phyloP scores from a whole-genome alignment of 805 yeast genomes.

The Metschnikowia peoriensis region DNA sequence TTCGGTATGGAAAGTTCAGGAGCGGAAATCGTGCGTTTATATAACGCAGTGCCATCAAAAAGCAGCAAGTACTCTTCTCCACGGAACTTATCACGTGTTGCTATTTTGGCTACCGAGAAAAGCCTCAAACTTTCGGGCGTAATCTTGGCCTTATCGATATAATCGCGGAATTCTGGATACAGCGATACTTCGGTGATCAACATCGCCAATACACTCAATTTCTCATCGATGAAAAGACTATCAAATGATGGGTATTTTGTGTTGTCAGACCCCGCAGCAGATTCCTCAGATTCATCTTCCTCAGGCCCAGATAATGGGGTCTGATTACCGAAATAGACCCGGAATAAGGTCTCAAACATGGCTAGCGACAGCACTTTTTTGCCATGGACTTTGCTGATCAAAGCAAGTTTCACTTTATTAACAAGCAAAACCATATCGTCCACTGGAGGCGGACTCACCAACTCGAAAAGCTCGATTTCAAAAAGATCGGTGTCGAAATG shows the following conservation, averaged over 20 bases:
- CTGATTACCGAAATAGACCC: constrained; percentile 33
- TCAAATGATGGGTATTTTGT: constrained; percentile 33
- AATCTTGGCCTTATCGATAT: constrained; percentile 39
- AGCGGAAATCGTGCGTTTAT: constrained; percentile 32
- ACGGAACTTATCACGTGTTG: not conserved
- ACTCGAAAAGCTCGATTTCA: constrained; percentile 56
- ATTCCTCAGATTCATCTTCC: constrained; percentile 22
- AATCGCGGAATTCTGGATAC: constrained; percentile 46
- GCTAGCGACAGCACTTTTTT: constrained; percentile 27
- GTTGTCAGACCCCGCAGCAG: constrained; percentile 13
- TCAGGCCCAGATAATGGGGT: constrained; percentile 31
- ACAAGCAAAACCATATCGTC: constrained; percentile 37
- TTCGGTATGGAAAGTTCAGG: constrained; percentile 33
- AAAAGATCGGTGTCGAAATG: constrained; percentile 56
- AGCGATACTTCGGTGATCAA: constrained; percentile 44
- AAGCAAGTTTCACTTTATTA: constrained; percentile 42
- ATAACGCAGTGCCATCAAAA: constrained; percentile 53
- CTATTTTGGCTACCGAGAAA: constrained; percentile 11
- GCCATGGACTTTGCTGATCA: constrained; percentile 42
- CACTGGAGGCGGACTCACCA: constrained; percentile 32
- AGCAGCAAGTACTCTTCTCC: constrained; percentile 37
- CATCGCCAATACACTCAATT: constrained; percentile 47
- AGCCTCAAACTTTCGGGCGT: constrained; percentile 26
- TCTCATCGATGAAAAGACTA: constrained; percentile 41
- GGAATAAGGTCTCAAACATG: constrained; percentile 33